Conservation (phyloP, 768 basidiomycete species). For the Agaricus blazei region DNA sequence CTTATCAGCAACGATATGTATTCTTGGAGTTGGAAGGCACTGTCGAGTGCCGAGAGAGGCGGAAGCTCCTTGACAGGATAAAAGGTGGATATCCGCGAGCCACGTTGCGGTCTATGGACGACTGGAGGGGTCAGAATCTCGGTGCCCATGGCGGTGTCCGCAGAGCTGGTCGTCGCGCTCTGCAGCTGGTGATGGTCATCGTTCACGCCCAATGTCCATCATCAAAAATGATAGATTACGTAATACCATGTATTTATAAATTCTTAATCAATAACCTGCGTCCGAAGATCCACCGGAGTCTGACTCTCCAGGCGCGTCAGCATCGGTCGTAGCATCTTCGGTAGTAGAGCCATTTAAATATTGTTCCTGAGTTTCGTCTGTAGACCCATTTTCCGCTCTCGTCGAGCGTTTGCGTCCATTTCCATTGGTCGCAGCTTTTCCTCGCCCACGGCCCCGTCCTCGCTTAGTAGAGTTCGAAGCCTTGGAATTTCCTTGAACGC, state of each 20-base stretch:
- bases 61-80: conserved; percentile 73
- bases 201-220: not conserved
- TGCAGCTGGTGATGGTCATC: not conserved
- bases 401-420: not conserved
- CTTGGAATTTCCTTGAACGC: not conserved
- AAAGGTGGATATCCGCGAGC: conserved; percentile 74
- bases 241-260: too few species aligned
- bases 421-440: not conserved
- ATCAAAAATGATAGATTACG: too few species aligned
- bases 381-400: not conserved
- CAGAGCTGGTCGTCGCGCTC: not conserved
- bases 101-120: conserved; percentile 66
- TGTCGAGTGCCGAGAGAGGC: conserved; percentile 70
- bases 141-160: not conserved
- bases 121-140: conserved; percentile 13
- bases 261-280: too few species aligned
- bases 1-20: conserved; percentile 88
- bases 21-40: conserved; percentile 92
- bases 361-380: not conserved
- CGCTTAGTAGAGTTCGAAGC: not conserved
- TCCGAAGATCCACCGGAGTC: not conserved
- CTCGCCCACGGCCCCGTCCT: not conserved
- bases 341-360: not conserved
- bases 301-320: not conserved
- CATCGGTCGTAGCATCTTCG: not conserved